phyloP scores from a whole-genome alignment of 106 monocot genomes.

The Acanthochlamys bracteata region DNA sequence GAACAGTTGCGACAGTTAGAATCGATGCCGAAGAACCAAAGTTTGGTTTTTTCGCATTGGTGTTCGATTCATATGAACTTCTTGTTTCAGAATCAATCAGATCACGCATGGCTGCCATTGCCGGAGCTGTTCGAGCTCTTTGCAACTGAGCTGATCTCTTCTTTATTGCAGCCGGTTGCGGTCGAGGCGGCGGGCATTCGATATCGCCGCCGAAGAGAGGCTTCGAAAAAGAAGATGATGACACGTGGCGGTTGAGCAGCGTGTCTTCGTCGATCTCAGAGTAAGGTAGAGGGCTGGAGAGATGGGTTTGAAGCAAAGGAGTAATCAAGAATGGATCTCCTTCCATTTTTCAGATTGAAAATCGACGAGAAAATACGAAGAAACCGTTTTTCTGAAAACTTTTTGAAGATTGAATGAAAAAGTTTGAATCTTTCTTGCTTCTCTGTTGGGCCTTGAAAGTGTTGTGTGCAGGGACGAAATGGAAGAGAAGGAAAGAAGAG shows the following conservation, averaged over 20 bases:
- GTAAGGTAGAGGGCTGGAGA: slow-evolving; percentile 3
- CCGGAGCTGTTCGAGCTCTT: slow-evolving; percentile 24
- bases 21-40: slow-evolving; percentile 14
- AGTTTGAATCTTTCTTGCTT: no score
- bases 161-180: neutral
- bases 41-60: neutral
- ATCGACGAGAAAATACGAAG: no score
- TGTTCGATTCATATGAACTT: neutral
- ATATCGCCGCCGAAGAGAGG: no score
- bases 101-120: slow-evolving; percentile 10
- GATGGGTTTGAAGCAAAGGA: neutral
- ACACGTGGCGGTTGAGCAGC: neutral
- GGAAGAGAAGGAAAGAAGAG: no score
- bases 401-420: no score
- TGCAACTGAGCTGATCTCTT: slow-evolving; percentile 10
- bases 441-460: no score
- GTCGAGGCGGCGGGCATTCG: neutral
- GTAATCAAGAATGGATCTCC: neutral
- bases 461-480: no score
- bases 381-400: no score
- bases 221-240: neutral
- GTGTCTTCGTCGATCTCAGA: neutral
- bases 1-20: slow-evolving; percentile 5
- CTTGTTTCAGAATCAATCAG: slow-evolving; percentile 2
- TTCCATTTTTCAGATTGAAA: no score